Evolutionary conservation across 2,329 filamentous ascomycete species (phyloP), one percentile per base, ranked within the genome.

Genomic region (Cordyceps farinosa): DNA sequence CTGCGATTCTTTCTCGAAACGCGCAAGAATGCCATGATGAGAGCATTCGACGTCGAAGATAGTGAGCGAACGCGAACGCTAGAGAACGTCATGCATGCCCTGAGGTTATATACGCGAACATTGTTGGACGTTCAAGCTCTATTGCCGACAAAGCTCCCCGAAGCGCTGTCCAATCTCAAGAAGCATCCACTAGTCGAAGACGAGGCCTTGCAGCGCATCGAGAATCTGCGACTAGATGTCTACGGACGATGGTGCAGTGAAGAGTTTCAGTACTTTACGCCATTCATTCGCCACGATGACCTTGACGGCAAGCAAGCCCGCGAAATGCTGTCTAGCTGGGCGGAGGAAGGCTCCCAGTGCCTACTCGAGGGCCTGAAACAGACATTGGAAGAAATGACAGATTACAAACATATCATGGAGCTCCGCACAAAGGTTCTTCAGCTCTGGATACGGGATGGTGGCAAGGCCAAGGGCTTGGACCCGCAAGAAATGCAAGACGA

Each of bases 211-310:
- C 82, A 83, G 61, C 76, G 78, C 1, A 75, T 95, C 1, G 86
- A 90, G 67, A 89, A 88, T 17, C 77, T 97, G 13, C 85, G 90
- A 42, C 78, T 97, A 32, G 92, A 97, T 70, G 77, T 95, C 10
- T 87, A 91, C 70, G 86, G 88, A 66, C 83, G 83, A 27, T 96
- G 92, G 90, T 90, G 95, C 66, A 84, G 90, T 22, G 87, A 92
- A 8, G 91, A 96, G 65, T 90, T 97, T 48, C 86, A 85, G 53
- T 90, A 89, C 67, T 97, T 96, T 72, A 94, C 88, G 1, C 93
- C 93, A 0, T 97, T 92, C 78, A 90, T 96, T 42, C 87, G 90
- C 36, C 88, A 96, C 69, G 91, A 93, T 67, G 90, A 95, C 67
- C 75, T 91, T 5, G 84, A 87, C 30, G 85, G 83, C 27, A 76